A percentile compares a stretch with the other conserved stretches of the same genome.
Evolutionary conservation across 257 asterid species (phyloP).

Genomic region (Ophiorrhiza pumila): DNA sequence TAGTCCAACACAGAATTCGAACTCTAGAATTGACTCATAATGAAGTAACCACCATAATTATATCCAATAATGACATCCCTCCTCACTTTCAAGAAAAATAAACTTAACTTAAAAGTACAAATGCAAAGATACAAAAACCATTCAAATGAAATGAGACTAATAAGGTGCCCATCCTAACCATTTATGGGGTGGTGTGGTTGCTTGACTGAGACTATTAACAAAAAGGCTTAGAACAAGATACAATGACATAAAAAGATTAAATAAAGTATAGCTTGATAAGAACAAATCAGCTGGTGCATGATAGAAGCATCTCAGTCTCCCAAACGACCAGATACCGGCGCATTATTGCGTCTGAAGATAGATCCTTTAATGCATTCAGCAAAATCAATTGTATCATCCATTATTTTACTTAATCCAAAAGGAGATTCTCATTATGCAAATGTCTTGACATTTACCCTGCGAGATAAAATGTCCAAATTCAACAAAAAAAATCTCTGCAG

Average conservation of each 20-base stretch:
- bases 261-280: constrained; percentile 5
- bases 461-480: background rate
- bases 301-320: background rate
- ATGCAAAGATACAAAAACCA: background rate
- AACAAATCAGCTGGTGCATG: background rate
- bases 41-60: background rate
- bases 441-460: background rate
- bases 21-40: too few species aligned
- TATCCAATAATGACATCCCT: background rate
- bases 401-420: background rate
- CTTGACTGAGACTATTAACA: constrained; percentile 2
- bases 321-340: background rate
- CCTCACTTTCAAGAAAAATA: background rate
- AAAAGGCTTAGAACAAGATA: background rate
- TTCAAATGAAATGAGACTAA: background rate
- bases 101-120: background rate
- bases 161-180: background rate
- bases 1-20: too few species aligned
- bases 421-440: constrained; percentile 5
- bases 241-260: background rate
- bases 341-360: background rate
- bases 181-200: background rate
- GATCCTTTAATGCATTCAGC: constrained; percentile 6
- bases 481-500: background rate
- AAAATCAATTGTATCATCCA: background rate